Evolutionary conservation across 805 yeast species (phyloP).

Genomic region (Starmerella geochares): DNA sequence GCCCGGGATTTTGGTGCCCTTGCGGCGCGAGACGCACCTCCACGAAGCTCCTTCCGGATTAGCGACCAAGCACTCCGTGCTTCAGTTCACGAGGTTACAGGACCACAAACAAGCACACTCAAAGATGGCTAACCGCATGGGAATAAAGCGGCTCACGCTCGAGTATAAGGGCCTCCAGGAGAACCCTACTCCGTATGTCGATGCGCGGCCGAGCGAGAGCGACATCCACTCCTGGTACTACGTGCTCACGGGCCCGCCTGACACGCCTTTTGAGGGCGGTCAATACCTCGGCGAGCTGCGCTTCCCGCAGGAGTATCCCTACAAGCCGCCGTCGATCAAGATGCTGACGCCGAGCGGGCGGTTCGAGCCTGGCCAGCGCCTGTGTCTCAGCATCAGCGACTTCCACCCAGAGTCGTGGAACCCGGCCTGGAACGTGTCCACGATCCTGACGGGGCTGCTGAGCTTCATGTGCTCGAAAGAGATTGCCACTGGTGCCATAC

Average conservation of each 20-base stretch:
- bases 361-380: conserved; percentile 62
- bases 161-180: conserved; percentile 47
- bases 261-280: conserved; percentile 63
- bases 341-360: conserved; percentile 88
- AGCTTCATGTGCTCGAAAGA: conserved; percentile 85
- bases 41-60: background rate
- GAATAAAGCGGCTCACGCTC: conserved; percentile 25
- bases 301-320: conserved; percentile 86
- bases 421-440: conserved; percentile 85
- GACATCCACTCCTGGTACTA: conserved; percentile 92
- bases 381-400: conserved; percentile 80
- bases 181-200: conserved; percentile 74
- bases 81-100: background rate
- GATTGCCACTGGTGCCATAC: conserved; percentile 65
- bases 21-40: background rate
- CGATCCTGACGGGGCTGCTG: conserved; percentile 71
- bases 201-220: conserved; percentile 76
- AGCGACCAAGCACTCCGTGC: background rate
- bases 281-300: conserved; percentile 40
- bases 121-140: conserved; percentile 25
- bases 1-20: too few species aligned
- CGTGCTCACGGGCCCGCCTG: conserved; percentile 82
- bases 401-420: conserved; percentile 88
- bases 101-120: background rate
- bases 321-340: conserved; percentile 80